Base-by-base conservation (phyloP, 2,329 filamentous ascomycete genomes). In the Teratosphaeria nubilosa region DNA sequence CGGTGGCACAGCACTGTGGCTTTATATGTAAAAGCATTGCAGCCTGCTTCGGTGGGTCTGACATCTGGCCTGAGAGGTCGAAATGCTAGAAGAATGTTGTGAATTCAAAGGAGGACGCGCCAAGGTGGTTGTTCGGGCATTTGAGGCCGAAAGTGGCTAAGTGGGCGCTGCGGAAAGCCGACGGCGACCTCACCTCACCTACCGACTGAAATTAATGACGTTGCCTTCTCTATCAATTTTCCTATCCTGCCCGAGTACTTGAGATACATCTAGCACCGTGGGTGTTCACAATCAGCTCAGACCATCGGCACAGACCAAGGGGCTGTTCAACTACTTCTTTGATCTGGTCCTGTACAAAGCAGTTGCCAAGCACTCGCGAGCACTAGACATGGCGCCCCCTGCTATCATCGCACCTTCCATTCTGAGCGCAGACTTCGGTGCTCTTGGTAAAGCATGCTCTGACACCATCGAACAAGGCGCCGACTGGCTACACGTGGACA, bases 341-440 rank as follows among this genome's bases (percentile, higher is more conserved):
- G n/a, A 22, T 48, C n/a, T 9, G 20, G 20, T 20, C 9, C n/a
- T 48, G 41, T 24, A 10, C 9, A 14, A 7, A 53, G 51, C 25
- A 53, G 2, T n/a, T 41, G 31, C 31, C 53, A 24, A 31, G 34
- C 50, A 78, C 60, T 13, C 22, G n/a, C 9, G 16, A 48, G 41
- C 16, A 22, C n/a, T 2, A 48, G 20, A 16, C 63, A 97, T 97
- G 92, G 80, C 90, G 58, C 94, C 92, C 25, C 85, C 86, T 62
- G 88, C 94, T 53, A 96, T 99, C 74, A 96, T 99, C 69, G 92
- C 92, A 16, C 94, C 94, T 31, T 97, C 92, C n/a, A 97, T 99
- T 68, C 86, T 99, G 61, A 95, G 91, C 69, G 92, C 92, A 65
- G 92, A 99, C 81, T 99, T 99, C 77, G 91, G 85, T 70, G 81